phyloP scores from a whole-genome alignment of 2,329 filamentous ascomycete species.

The Penicillium aurantiogriseum region DNA sequence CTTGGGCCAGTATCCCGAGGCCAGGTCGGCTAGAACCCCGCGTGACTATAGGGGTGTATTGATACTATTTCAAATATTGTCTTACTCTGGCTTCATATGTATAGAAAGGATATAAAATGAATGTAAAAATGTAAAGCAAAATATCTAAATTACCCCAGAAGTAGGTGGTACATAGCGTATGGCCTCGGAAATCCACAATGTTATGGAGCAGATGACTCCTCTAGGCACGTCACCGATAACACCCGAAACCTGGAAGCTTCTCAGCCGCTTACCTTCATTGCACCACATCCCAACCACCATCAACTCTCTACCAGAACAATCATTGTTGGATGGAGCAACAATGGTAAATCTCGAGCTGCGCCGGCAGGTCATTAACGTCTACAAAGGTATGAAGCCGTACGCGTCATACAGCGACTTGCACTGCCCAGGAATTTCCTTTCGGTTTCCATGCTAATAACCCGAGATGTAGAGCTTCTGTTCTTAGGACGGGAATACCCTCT shows the following conservation, averaged over 20 bases:
- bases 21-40: slow-evolving; percentile 18
- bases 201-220: not conserved
- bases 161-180: not conserved
- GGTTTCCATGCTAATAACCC: not conserved
- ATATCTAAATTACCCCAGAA: not conserved
- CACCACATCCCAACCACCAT: not conserved
- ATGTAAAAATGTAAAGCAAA: no score
- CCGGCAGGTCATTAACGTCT: slow-evolving; percentile 76
- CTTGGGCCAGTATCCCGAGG: slow-evolving; percentile 15
- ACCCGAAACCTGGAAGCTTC: slow-evolving; percentile 16
- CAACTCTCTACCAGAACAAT: not conserved
- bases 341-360: slow-evolving; percentile 61
- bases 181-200: not conserved
- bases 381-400: slow-evolving; percentile 67
- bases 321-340: slow-evolving; percentile 8
- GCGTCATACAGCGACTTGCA: not conserved
- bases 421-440: not conserved
- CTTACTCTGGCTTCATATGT: no score
- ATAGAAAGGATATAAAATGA: no score
- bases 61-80: not conserved
- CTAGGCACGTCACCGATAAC: slow-evolving; percentile 23
- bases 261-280: slow-evolving; percentile 3
- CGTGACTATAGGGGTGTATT: not conserved
- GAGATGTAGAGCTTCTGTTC: slow-evolving; percentile 69
- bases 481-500: slow-evolving; percentile 83